Evolutionary conservation across 2,329 filamentous ascomycete genomes (phyloP).

Genomic region (Fusarium subglutinans): DNA sequence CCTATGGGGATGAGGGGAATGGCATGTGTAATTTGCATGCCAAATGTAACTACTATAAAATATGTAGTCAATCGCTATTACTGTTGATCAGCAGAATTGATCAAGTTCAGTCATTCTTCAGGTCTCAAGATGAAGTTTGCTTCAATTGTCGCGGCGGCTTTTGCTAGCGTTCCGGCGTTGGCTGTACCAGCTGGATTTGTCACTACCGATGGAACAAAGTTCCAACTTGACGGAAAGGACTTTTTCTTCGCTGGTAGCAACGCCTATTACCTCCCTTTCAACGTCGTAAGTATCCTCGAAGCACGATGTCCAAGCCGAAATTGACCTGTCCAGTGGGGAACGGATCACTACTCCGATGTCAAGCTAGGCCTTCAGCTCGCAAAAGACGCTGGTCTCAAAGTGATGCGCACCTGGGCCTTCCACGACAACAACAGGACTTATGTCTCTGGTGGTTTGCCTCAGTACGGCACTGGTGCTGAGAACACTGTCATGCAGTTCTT

Average conservation of each 20-base stretch:
- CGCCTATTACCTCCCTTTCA: constrained; percentile 66
- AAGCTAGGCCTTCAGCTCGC: constrained; percentile 4
- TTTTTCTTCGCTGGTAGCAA: constrained; percentile 68
- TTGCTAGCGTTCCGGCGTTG: neutral
- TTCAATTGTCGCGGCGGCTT: constrained; percentile 7
- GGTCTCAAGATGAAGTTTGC: constrained; percentile 17
- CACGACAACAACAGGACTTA: constrained; percentile 24
- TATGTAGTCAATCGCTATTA: no score
- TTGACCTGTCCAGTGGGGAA: constrained; percentile 18
- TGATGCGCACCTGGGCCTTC: constrained; percentile 25
- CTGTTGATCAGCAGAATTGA: neutral
- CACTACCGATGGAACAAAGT: constrained; percentile 58
- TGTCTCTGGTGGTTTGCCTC: constrained; percentile 48
- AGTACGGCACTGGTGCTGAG: constrained; percentile 57
- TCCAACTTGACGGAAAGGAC: constrained; percentile 62
- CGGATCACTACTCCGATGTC: constrained; percentile 44
- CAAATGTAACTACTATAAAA: constrained; percentile 14
- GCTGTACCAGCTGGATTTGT: constrained; percentile 54
- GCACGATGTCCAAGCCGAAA: no score
- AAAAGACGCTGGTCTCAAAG: constrained; percentile 22
- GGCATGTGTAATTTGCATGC: neutral
- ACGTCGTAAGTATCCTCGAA: constrained; percentile 45
- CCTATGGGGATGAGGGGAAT: constrained; percentile 11
- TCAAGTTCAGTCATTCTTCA: neutral
- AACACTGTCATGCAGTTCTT: constrained; percentile 52